A percentile compares a stretch with the other conserved stretches of the same genome.
Evolutionary conservation across 2,329 filamentous ascomycete species (phyloP).

Genomic region (Ceratocystis diversiconidia): DNA sequence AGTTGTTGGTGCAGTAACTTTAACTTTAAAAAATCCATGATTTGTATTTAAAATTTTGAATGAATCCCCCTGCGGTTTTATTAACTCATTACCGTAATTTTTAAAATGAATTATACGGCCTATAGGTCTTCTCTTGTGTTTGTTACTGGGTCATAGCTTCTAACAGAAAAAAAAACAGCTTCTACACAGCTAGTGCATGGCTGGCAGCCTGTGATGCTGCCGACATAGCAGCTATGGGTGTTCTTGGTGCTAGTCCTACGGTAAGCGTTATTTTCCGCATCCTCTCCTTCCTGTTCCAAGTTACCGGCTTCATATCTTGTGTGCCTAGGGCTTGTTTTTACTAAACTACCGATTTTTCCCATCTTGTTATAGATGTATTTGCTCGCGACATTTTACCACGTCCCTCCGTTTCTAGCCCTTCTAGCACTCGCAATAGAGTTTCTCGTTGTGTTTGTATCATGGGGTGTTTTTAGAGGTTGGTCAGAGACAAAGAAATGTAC

Average conservation of each 20-base stretch:
- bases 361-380: slow-evolving; percentile 46
- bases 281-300: too few relatives aligned
- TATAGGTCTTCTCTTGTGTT: background rate
- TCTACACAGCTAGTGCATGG: slow-evolving; percentile 53
- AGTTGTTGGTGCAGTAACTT: too few relatives aligned
- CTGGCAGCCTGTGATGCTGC: slow-evolving; percentile 57
- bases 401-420: slow-evolving; percentile 46
- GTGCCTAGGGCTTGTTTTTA: background rate
- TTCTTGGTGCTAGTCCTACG: slow-evolving; percentile 62
- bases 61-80: too few relatives aligned
- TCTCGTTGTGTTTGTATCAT: background rate
- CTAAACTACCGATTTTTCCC: background rate
- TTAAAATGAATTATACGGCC: too few relatives aligned
- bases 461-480: background rate
- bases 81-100: too few relatives aligned
- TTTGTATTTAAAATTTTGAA: too few relatives aligned
- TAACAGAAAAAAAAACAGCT: slow-evolving; percentile 1
- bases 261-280: slow-evolving; percentile 28
- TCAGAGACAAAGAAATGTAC: background rate
- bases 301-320: background rate
- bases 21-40: too few relatives aligned
- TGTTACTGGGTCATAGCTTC: background rate
- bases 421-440: slow-evolving; percentile 34
- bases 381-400: slow-evolving; percentile 60
- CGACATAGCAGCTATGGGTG: slow-evolving; percentile 49